Base-by-base conservation (phyloP, 345 rosid genomes). In the Clausena lansium region DNA sequence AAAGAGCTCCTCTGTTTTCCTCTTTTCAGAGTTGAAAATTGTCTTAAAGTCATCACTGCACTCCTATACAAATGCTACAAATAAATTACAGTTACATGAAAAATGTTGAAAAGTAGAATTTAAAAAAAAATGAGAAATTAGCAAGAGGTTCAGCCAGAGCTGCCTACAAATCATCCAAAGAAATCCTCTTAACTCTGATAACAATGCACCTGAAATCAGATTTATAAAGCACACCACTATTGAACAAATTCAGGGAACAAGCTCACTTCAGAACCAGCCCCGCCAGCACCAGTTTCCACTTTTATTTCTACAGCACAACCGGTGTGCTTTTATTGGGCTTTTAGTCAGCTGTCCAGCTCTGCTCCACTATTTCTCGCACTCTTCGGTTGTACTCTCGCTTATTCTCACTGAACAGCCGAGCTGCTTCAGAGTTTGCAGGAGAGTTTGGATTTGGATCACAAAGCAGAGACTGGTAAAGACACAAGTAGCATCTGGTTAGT, bases 391-490 rank as follows among this genome's bases (percentile, higher is more conserved):
- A 90, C 74, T 92, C 94, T 8, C 93, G 85, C 86, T 92, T 90
- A 75, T 85, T 90, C 85, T 90, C 94, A 71, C 97, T 88, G 75
- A 88, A 90, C 93, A 90, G 87, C 70, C 94, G 84, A 55, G 94
- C 97, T 3, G 97, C 97, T 85, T 90, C 97, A 22, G 94, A 92
- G 54, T 92, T 92, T 71, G 97, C 93, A n/a, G 97, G 97, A 22
- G 97, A 92, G 81, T 92, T 89, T 25, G 97, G 94, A 69, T 90
- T 92, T 38, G 97, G 97, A 68, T 92, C 97, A 67, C 97, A 92
- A 36, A 92, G 97, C 81, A 92, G 78, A 0, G 97, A 92, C 97
- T 92, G 70, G 27, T 32, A 77, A 66, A 71, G 8, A 60, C 22
- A 75, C 2, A 33, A 74, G 4, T 27, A 36, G 9, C 10, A 3